Evolutionary conservation across 2,329 filamentous ascomycete species (phyloP).

Genomic region (Pezicula radicicola): DNA sequence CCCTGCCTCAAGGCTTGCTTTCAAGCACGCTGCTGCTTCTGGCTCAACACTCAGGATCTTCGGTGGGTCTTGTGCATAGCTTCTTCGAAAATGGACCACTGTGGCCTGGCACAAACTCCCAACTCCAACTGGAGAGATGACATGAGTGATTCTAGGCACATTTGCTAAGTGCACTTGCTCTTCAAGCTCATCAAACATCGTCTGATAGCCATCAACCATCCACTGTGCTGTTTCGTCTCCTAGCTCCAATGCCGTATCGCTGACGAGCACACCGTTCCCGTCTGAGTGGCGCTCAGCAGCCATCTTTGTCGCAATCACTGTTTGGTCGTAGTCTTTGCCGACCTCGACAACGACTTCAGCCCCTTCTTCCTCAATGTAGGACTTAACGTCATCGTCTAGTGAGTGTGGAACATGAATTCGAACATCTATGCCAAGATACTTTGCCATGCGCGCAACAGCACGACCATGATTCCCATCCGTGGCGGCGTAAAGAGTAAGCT

Average conservation of each 20-base stretch:
- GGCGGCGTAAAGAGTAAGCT: conserved; percentile 50
- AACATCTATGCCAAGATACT: conserved; percentile 48
- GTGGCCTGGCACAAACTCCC: conserved; percentile 71
- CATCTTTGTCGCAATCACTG: neutral
- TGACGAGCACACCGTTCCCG: conserved; percentile 50
- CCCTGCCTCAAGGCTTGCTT: conserved; percentile 34
- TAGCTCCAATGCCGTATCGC: conserved; percentile 61
- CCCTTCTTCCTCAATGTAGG: conserved; percentile 57
- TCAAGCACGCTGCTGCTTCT: conserved; percentile 57
- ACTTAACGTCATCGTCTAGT: conserved; percentile 51
- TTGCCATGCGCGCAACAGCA: conserved; percentile 66
- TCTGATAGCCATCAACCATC: conserved; percentile 76
- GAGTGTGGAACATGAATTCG: conserved; percentile 59
- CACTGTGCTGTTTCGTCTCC: conserved; percentile 65
- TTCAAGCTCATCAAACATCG: conserved; percentile 66
- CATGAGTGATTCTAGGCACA: conserved; percentile 37
- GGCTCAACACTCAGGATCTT: conserved; percentile 66
- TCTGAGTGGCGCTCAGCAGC: conserved; percentile 7
- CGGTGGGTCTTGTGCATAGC: conserved; percentile 16
- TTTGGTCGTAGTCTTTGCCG: conserved; percentile 57
- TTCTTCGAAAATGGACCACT: conserved; percentile 58
- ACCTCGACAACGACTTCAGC: conserved; percentile 50
- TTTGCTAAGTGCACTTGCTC: conserved; percentile 37
- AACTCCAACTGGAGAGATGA: conserved; percentile 66
- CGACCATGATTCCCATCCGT: conserved; percentile 76